Evolutionary conservation across 106 monocot genomes (phyloP).

Genomic region (Xerophyta viscosa): DNA sequence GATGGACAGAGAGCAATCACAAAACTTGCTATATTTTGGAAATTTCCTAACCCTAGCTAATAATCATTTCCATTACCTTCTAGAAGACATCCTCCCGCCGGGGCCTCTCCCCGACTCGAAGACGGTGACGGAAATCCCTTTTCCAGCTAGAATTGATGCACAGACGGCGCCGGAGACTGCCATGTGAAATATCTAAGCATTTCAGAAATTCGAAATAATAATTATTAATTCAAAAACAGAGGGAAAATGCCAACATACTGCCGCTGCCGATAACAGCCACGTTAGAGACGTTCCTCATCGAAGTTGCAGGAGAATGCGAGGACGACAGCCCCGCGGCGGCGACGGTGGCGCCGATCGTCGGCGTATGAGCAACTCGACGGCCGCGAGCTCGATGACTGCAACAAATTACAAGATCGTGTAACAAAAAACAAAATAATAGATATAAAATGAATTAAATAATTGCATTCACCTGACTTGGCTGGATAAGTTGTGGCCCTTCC

Average conservation of each 20-base stretch:
- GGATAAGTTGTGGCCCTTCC: too few relatives aligned
- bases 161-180: slow-evolving; percentile 74
- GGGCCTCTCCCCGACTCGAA: slow-evolving; percentile 74
- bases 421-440: too few relatives aligned
- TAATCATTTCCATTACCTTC: slow-evolving; percentile 30
- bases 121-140: slow-evolving; percentile 66
- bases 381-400: too few relatives aligned
- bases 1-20: not conserved
- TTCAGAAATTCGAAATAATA: not conserved
- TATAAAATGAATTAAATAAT: too few relatives aligned
- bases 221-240: not conserved
- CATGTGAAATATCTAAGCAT: not conserved
- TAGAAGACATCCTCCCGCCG: slow-evolving; percentile 73
- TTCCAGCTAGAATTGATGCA: slow-evolving; percentile 52
- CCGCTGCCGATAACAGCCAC: slow-evolving; percentile 48
- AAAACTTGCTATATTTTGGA: not conserved
- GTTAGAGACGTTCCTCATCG: slow-evolving; percentile 11
- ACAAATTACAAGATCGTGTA: too few relatives aligned
- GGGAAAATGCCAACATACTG: slow-evolving; percentile 17
- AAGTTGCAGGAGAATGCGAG: not conserved
- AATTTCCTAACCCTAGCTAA: not conserved
- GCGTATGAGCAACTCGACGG: too few relatives aligned
- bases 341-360: too few relatives aligned
- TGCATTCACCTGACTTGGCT: too few relatives aligned
- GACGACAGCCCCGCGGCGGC: too few relatives aligned